A percentile compares a stretch with the other conserved stretches of the same genome.
Conservation (phyloP, 768 basidiomycete genomes). For the Rhodotorula kratochvilovae region DNA sequence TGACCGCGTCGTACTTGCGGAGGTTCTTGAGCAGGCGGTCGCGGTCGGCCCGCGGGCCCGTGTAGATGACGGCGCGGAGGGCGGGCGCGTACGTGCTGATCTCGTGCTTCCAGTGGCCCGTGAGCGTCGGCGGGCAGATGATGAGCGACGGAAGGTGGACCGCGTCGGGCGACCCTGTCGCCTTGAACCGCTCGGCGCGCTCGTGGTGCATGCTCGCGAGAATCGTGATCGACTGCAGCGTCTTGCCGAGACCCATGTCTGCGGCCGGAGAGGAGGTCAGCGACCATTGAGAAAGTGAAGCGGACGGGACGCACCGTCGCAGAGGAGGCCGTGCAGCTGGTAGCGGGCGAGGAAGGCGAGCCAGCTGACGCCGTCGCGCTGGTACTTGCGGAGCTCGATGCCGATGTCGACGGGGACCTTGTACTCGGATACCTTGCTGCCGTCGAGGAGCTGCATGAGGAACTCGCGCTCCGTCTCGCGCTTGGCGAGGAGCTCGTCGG, state of each 20-base stretch:
- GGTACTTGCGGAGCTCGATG: conserved; percentile 91
- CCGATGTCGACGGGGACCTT: conserved; percentile 78
- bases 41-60: conserved; percentile 79
- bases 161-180: conserved; percentile 66
- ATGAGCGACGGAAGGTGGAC: conserved; percentile 89
- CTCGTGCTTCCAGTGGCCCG: conserved; percentile 99
- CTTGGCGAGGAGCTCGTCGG: conserved; percentile 76
- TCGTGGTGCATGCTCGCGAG: conserved; percentile 90
- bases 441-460: conserved; percentile 86
- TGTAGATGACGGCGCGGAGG: conserved; percentile 78
- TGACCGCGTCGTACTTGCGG: conserved; percentile 75
- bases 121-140: conserved; percentile 92
- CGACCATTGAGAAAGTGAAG: not conserved
- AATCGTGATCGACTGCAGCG: conserved; percentile 94
- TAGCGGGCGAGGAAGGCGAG: conserved; percentile 96
- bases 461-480: conserved; percentile 85
- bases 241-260: conserved; percentile 99
- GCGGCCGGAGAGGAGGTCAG: not conserved
- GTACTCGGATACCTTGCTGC: conserved; percentile 88
- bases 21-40: conserved; percentile 63
- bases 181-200: conserved; percentile 63
- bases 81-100: conserved; percentile 85
- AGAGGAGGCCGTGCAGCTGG: conserved; percentile 93
- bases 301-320: conserved; percentile 66
- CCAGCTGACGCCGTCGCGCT: conserved; percentile 98